A percentile compares a stretch with the other conserved stretches of the same genome.
Conservation (phyloP, 345 rosid species). For the Rhizophora mangle region DNA sequence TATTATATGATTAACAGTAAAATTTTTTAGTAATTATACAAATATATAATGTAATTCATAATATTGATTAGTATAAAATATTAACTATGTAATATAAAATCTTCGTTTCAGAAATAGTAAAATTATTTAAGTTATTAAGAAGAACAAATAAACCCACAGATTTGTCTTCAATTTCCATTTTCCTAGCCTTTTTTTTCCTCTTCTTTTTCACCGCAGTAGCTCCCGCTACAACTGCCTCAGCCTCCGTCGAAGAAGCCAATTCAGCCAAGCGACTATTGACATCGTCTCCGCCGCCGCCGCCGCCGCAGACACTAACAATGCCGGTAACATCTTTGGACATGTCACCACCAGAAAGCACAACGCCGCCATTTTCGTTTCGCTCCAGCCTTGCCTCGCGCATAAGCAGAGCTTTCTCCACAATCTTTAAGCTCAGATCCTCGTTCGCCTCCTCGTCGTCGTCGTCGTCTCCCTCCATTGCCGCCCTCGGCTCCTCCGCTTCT, state of each 20-base stretch:
- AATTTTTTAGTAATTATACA: too few species aligned
- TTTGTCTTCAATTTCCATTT: conserved; percentile 23
- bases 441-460: conserved; percentile 52
- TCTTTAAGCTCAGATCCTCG: conserved; percentile 75
- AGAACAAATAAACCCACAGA: conserved; percentile 35
- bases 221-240: conserved; percentile 17
- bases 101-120: too few species aligned
- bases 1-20: too few species aligned
- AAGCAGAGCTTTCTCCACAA: conserved; percentile 66
- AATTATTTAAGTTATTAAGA: background rate
- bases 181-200: conserved; percentile 29
- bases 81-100: too few species aligned
- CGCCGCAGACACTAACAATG: background rate
- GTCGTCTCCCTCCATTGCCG: conserved; percentile 9
- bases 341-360: background rate
- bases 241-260: conserved; percentile 24
- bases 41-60: too few species aligned
- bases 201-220: conserved; percentile 27
- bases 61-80: too few species aligned
- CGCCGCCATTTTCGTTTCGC: background rate
- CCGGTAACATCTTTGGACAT: background rate
- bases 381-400: conserved; percentile 35
- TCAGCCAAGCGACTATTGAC: conserved; percentile 14
- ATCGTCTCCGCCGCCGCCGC: background rate
- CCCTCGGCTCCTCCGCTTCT: conserved; percentile 20